Evolutionary conservation across 2,329 filamentous ascomycete species (phyloP), one percentile per base, ranked within the genome.

Genomic region (Cordyceps militaris): DNA sequence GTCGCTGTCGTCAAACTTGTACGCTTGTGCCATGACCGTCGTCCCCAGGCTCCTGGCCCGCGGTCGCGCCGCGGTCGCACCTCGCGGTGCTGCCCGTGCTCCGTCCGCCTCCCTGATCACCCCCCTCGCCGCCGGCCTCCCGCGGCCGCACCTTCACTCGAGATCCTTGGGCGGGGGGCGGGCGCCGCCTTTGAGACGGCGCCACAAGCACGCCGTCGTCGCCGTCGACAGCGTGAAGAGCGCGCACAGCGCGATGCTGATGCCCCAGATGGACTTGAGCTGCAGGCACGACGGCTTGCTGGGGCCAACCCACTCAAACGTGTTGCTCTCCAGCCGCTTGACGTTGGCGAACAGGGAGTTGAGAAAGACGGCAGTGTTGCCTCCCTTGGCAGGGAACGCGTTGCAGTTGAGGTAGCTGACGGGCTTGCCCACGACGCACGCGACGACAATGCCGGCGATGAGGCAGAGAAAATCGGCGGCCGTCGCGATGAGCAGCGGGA

Each of bases 181-280:
- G 16, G 3, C n/a, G 23, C 21, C 49, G 23, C 62, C 59, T 46
- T 81, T 82, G 66, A 79, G 74, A 64, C 81, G 79, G 61, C 81
- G 79, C 82, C 85, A 88, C 40, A 90, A 74, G 63, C 83, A 83
- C 57, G 76, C 71, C 30, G 78, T 80, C 47, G 81, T 77, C 51
- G 86, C 71, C 47, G 78, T 74, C 2, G 84, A 86, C 60, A 89
- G 79, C 61, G 82, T 79, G 66, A 89, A 89, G 36, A 90, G 74
- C 44, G 88, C 81, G 70, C 85, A 91, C 51, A 95, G 80, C 4
- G 85, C 85, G 71, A 96, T 92, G 70, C 84, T 83, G 60, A 96
- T 73, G 1, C 91, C 91, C 92, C 91, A 96, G 63, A 94, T 83
- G 16, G 88, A 83, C 79, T 96, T 95, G 70, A 91, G 85, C 76